These are phyloP conservation scores for Colletotrichum sp. DNA, from an alignment of 2,329 filamentous ascomycete genomes.

Conservation along the genomic window DNA sequence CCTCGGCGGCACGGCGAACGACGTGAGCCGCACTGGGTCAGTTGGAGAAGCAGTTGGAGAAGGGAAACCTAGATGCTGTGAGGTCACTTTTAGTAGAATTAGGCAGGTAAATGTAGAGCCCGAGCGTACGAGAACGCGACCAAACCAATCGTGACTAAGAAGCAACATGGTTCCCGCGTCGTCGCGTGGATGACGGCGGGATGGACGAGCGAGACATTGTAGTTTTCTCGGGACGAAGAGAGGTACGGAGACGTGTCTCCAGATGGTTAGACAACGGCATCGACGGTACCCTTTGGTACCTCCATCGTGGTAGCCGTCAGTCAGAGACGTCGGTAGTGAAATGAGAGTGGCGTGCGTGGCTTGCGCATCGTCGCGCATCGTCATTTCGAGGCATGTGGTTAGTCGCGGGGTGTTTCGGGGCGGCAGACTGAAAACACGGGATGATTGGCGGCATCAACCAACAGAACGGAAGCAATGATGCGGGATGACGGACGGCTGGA, in stretches of 20 bases:
- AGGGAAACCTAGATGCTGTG: background rate
- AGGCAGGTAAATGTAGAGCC: background rate
- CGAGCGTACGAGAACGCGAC: background rate
- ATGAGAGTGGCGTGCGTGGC: conserved; percentile 13
- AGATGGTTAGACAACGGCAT: background rate
- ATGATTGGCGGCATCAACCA: background rate
- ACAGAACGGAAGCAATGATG: background rate
- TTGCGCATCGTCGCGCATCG: conserved; percentile 17
- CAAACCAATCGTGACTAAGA: background rate
- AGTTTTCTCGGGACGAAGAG: background rate
- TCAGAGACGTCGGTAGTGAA: background rate
- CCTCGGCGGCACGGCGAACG: background rate
- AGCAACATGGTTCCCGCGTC: background rate
- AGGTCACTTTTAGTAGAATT: background rate
- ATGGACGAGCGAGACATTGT: background rate
- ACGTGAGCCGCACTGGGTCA: background rate
- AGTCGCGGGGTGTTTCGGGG: background rate
- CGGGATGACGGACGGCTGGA: background rate
- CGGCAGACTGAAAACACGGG: background rate
- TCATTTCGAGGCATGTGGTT: conserved; percentile 8
- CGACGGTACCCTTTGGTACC: background rate
- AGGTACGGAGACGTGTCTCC: background rate
- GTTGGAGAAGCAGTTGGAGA: background rate
- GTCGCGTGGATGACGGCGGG: conserved; percentile 2
- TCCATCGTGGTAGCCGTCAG: no score